Evolutionary conservation across 179 eudicot species (phyloP).

Genomic region (Sideroxylon spinosum): DNA sequence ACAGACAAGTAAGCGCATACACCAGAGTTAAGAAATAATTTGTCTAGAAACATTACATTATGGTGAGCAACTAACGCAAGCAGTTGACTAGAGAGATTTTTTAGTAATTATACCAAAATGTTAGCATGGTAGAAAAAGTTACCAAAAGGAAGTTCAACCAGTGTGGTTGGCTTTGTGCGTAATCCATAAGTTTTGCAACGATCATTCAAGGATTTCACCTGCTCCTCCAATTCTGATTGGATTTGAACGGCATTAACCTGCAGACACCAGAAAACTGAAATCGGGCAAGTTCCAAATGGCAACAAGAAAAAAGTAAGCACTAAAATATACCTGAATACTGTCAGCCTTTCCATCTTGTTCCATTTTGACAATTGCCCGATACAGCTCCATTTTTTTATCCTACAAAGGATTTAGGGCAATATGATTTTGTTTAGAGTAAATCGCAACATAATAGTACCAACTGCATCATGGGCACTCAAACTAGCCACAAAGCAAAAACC

Average conservation of each 20-base stretch:
- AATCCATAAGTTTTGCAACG: conserved; percentile 96
- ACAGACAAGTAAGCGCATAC: neutral
- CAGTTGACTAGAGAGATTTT: neutral
- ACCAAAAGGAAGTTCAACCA: conserved; percentile 99
- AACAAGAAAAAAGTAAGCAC: conserved; percentile 9
- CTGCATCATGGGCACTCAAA: neutral
- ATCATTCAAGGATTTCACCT: conserved; percentile 75
- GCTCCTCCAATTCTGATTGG: conserved; percentile 72
- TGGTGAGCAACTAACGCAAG: neutral
- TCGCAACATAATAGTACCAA: neutral
- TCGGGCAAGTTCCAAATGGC: conserved; percentile 6
- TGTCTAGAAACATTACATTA: neutral
- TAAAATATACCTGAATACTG: conserved; percentile 54
- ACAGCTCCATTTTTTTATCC: conserved; percentile 97
- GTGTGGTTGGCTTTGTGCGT: conserved; percentile 80
- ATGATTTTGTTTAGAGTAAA: neutral
- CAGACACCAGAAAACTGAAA: conserved; percentile 14
- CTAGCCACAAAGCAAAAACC: neutral
- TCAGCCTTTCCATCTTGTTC: conserved; percentile 71
- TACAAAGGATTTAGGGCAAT: conserved; percentile 25
- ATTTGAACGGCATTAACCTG: conserved; percentile 70
- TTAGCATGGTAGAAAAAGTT: conserved; percentile 21
- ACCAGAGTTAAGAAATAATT: conserved; percentile 7
- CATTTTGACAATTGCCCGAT: conserved; percentile 76
- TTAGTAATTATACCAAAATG: conserved; percentile 6